Evolutionary conservation across 192 early-diverging fungal genomes (phyloP).

Genomic region (Allomyces macrogynus): DNA sequence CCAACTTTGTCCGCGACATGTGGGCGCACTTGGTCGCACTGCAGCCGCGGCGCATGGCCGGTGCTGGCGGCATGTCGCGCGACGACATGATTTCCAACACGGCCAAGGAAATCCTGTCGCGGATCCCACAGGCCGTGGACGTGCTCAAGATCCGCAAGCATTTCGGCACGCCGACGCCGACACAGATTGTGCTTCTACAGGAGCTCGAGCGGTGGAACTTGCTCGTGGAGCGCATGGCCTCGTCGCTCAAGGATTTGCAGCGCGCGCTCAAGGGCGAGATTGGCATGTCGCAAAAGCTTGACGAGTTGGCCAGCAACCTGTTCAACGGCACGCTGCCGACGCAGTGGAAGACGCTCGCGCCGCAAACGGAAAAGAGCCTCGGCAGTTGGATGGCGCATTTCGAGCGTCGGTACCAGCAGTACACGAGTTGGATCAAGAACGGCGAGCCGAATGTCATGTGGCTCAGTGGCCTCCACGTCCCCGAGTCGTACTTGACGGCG

Average conservation of each 20-base stretch:
- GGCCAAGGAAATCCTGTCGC: slow-evolving; percentile 29
- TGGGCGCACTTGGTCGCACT: slow-evolving; percentile 36
- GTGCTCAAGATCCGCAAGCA: slow-evolving; percentile 13
- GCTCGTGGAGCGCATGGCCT: slow-evolving; percentile 44
- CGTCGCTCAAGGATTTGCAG: slow-evolving; percentile 39
- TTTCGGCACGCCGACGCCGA: slow-evolving; percentile 57
- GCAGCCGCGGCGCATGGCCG: slow-evolving; percentile 33
- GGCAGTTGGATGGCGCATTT: slow-evolving; percentile 46
- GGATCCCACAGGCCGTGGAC: slow-evolving; percentile 28
- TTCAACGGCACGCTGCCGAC: slow-evolving; percentile 49
- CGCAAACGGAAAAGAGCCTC: slow-evolving; percentile 46
- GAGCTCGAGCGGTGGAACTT: slow-evolving; percentile 29
- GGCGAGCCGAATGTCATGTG: slow-evolving; percentile 25
- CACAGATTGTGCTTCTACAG: slow-evolving; percentile 53
- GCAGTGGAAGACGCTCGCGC: slow-evolving; percentile 34
- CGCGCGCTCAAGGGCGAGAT: slow-evolving; percentile 75
- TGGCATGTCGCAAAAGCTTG: slow-evolving; percentile 46
- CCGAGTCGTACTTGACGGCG: slow-evolving; percentile 78
- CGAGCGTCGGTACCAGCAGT: slow-evolving; percentile 32
- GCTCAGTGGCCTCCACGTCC: slow-evolving; percentile 68
- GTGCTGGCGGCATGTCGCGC: slow-evolving; percentile 35
- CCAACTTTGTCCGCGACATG: slow-evolving; percentile 53
- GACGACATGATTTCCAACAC: slow-evolving; percentile 40
- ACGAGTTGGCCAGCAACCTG: slow-evolving; percentile 40
- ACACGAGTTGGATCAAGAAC: slow-evolving; percentile 13